Evolutionary conservation across 768 basidiomycete genomes (phyloP).

Genomic region (Tylopilus sp.): DNA sequence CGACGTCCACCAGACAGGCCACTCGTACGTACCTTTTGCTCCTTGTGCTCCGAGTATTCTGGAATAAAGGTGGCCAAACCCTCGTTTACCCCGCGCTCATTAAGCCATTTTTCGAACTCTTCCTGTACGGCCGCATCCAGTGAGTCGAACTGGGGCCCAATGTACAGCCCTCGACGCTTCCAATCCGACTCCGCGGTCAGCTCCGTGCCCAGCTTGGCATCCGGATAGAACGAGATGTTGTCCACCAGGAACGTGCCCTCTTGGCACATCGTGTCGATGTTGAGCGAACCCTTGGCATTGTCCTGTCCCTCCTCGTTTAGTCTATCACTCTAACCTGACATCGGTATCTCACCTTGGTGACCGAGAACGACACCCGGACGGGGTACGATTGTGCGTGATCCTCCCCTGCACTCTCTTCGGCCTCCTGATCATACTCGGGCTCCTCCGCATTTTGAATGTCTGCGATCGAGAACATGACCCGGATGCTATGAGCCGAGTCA

Average conservation of each 20-base stretch:
- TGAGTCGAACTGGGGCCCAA: conserved; percentile 92
- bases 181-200: conserved; percentile 89
- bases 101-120: conserved; percentile 85
- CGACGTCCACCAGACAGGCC: neutral
- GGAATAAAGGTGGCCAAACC: conserved; percentile 81
- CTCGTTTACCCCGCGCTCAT: conserved; percentile 88
- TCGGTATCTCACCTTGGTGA: conserved; percentile 65
- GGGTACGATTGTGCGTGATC: conserved; percentile 49
- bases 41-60: conserved; percentile 85
- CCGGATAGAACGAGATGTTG: conserved; percentile 83
- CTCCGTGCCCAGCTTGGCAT: conserved; percentile 67
- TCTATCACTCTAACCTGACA: neutral
- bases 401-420: conserved; percentile 33
- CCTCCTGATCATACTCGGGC: conserved; percentile 37
- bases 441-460: conserved; percentile 64
- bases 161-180: conserved; percentile 87
- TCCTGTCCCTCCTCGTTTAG: conserved; percentile 35
- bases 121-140: conserved; percentile 86
- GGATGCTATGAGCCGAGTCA: conserved; percentile 39
- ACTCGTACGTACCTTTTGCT: conserved; percentile 68
- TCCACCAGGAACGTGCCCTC: conserved; percentile 83
- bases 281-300: conserved; percentile 60
- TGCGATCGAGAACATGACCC: conserved; percentile 88
- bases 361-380: conserved; percentile 73
- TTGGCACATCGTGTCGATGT: conserved; percentile 74